Base-by-base conservation (phyloP, 164 flowering plant species). In the Warburgia ugandensis region DNA sequence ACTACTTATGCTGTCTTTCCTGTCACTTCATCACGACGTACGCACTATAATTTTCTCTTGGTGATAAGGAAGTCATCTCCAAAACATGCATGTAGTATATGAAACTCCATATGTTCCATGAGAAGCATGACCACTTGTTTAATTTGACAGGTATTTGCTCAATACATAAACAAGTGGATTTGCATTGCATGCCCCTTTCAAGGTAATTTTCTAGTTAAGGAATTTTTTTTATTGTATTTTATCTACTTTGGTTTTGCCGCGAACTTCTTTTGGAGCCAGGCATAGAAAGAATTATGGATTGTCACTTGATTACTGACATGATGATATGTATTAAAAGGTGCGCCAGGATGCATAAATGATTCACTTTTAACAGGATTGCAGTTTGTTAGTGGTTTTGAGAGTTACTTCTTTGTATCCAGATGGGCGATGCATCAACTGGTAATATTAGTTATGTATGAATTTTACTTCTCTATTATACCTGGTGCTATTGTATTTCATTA, bases 351-450 rank as follows among this genome's bases (percentile, higher is more conserved):
- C 70, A 72, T 87, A 60, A 83, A 83, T 66, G 94, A 84, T 63
- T 60, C 92, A 49, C 83, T 87, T 45, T 73, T 91, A 55, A 91
- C 94, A 13, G 96, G 96, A 38, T 54, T 91, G 68, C 88, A 84
- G 56, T 91, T 91, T 66, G 81, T 87, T 52, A 80, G 81, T 42
- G 98, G 96, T 27, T 67, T 83, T 48, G 79, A 77, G 58, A 79
- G 84, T 70, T 73, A 52, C 77, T 85, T 91, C 64, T 91, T 85
- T 68, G 88, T 91, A 38, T 70, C 77, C 41, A 75, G 96, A 66
- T 91, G 96, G 98, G 58, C 94, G 17, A 83, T 91, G 91, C 98
- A 87, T 68, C 98, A 91, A 67, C 68, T 91, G 90, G 98, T 91
- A 85, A 65, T 40, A 39, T 51, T 33, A 14, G 22, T 21, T 40